Evolutionary conservation across 2,329 filamentous ascomycete genomes (phyloP), one percentile per base, ranked within the genome.

Genomic region (Ophiostoma australiae): DNA sequence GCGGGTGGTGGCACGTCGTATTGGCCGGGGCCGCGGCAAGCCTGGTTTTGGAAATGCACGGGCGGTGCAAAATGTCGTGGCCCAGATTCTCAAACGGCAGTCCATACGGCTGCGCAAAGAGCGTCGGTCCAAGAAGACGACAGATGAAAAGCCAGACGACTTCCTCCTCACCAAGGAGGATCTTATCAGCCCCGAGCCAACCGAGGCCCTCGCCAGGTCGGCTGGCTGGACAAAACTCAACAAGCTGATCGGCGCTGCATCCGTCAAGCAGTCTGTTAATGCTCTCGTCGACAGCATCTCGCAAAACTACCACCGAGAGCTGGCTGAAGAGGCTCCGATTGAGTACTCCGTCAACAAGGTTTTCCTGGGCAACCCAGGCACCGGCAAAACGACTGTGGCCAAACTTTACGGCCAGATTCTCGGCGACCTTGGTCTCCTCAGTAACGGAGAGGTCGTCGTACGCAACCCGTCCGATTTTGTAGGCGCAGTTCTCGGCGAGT

Each of bases 391-490:
- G 0, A 89, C 89, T 0, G 88, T 94, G 0, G 91, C 90, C 0
- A 92, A 91, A 76, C 78, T 92, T 0, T 93, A 93, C 74, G 91
- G 89, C 0, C 79, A 83, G 55, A 89, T 94, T 1, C 81, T 94
- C 0, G 87, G 85, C 0, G 86, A 91, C 70, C 78, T 94, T 4
- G 90, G 90, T 0, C 74, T 91, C 1, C 77, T 93, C 0, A 90
- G 86, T 0, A 91, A 86, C 33, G 88, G 89, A 0, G 90, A 93
- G 82, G 89, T 94, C 0, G 80, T 94, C 0, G 77, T 87, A 2
- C 94, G 91, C 76, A 92, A 88, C 58, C 91, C 91, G 0, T 80
- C 90, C 0, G 91, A 94, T 74, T 94, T 94, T 75, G 80, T 93
- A 0, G 90, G 90, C 0, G 79, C 78, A 10, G 81, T 76, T 0